Evolutionary conservation across 805 yeast species (phyloP), one percentile per base, ranked within the genome.

Genomic region (Lachancea mirantina): DNA sequence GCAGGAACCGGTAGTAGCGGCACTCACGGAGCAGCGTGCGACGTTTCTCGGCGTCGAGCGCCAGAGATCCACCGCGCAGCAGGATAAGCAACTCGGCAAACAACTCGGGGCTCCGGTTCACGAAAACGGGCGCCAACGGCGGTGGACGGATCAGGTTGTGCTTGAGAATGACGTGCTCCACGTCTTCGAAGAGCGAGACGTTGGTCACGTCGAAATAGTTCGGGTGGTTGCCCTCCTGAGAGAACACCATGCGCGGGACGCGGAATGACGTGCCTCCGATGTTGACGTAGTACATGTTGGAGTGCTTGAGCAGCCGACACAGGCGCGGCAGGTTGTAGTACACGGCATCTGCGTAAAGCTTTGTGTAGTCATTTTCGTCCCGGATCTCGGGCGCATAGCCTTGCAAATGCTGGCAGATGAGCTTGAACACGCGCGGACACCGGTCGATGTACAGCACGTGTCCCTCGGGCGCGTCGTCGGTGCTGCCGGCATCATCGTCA

Each of bases 361-460:
- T 71, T 11, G 77, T 69, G 48, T 67, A 82, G 33, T 76, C 77
- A 23, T 64, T 68, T 28, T 76, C 89, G 41, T 70, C 62, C 3
- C 63, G 59, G n/a, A 84, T 65, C 16, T 68, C 64, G 15, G 85
- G 60, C 40, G 73, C 68, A 48, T 88, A 87, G 0, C 96, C 95
- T 54, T 82, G 94, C 23, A 87, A 59, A 61, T 88, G 95, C 38
- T 63, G 50, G 45, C 73, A 72, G 13, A 87, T 81, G 40, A 66
- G 62, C 35, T 74, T 72, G 52, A 87, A 87, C 0, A 83, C 71
- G 2, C 55, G 62, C 0, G 94, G 80, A 7, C 79, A 77, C 22
- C 96, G 62, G 54, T 87, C 96, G 34, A 87, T 74, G 46, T 74
- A 75, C 7, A 84, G 53, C n/a, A n/a, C n/a, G n/a, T n/a, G n/a